A percentile compares a stretch with the other conserved stretches of the same genome.
phyloP scores from a whole-genome alignment of 2,329 filamentous ascomycete species.

The Scopulariopsis brevicaulis region DNA sequence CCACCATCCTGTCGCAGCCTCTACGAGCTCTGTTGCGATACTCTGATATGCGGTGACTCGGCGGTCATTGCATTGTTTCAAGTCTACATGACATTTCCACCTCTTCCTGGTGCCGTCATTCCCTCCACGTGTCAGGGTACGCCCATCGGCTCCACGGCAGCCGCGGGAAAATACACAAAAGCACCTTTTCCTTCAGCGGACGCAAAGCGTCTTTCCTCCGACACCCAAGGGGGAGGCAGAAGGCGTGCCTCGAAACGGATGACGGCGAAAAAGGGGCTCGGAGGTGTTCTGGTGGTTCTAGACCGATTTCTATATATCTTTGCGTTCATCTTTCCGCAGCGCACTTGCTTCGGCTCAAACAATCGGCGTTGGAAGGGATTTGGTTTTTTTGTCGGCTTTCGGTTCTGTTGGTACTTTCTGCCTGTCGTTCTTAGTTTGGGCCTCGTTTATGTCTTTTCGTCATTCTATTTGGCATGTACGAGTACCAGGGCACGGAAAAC shows the following conservation, averaged over 20 bases:
- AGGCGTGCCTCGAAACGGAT: background rate
- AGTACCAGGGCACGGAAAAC: constrained; percentile 4
- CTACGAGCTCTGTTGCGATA: background rate
- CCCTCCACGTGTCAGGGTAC: background rate
- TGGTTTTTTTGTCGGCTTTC: background rate
- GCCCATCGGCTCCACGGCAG: background rate
- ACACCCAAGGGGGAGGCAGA: background rate
- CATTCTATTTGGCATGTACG: background rate
- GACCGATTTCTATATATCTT: background rate
- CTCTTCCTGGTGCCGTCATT: background rate
- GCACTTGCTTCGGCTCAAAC: background rate
- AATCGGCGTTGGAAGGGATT: background rate
- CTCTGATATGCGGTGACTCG: background rate
- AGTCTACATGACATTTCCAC: background rate
- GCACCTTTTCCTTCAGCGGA: background rate
- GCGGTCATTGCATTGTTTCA: background rate
- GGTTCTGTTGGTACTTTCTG: background rate
- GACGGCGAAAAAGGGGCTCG: background rate
- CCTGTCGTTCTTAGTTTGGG: background rate
- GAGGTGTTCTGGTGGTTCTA: background rate
- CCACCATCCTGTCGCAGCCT: background rate
- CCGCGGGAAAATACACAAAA: background rate
- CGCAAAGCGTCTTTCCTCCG: background rate
- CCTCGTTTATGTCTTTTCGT: background rate
- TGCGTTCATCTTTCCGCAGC: background rate